A percentile compares a stretch with the other conserved stretches of the same genome.
phyloP scores from a whole-genome alignment of 345 rosid genomes.

The Clarkia xantiana region DNA sequence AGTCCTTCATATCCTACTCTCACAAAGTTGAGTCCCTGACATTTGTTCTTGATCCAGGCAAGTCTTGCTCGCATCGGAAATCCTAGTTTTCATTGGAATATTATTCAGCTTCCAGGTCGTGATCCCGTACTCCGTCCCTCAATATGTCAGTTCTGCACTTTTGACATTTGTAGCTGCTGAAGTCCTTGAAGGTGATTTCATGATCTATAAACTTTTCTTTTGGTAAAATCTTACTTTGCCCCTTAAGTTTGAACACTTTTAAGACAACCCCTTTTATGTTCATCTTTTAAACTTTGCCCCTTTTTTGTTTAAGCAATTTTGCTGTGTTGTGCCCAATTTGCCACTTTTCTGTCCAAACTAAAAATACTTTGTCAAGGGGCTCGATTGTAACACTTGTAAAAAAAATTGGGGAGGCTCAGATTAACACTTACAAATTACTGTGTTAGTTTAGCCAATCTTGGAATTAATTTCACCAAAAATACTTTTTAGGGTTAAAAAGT shows the following conservation, averaged over 20 bases:
- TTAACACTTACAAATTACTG: no score
- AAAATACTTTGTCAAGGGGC: no score
- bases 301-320: no score
- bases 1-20: neutral
- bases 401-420: no score
- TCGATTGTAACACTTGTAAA: no score
- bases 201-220: neutral
- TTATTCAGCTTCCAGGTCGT: slow-evolving; percentile 67
- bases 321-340: no score
- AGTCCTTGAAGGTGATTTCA: slow-evolving; percentile 77
- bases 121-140: slow-evolving; percentile 63
- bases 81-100: slow-evolving; percentile 63
- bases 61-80: slow-evolving; percentile 82
- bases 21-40: neutral
- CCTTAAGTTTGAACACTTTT: neutral
- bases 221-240: no score
- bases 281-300: neutral
- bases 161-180: slow-evolving; percentile 88
- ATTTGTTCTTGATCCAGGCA: slow-evolving; percentile 36
- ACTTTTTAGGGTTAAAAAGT: no score
- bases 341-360: no score
- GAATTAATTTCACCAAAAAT: no score
- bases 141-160: slow-evolving; percentile 82
- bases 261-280: no score
- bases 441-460: no score